Conservation (phyloP, 2,329 filamentous ascomycete genomes). For the Colletotrichum trifolii region DNA sequence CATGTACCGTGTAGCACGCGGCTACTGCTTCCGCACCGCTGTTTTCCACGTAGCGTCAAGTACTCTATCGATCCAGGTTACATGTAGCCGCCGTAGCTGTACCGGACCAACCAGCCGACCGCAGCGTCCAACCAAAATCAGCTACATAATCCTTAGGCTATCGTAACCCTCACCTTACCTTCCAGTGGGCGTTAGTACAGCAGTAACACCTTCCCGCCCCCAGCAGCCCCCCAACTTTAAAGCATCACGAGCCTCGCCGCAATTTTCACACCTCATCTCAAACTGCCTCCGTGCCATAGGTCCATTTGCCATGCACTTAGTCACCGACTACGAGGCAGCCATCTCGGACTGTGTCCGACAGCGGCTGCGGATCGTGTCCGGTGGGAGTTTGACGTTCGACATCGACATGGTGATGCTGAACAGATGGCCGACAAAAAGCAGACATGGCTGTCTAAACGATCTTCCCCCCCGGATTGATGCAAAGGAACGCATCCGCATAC, state of each 20-base stretch:
- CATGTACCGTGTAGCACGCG: no score
- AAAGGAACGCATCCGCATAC: no score
- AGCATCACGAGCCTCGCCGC: conserved; percentile 34
- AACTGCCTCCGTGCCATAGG: conserved; percentile 32
- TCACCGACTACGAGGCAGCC: conserved; percentile 10
- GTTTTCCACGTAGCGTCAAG: no score
- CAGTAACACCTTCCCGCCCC: no score
- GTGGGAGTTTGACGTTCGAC: conserved; percentile 6
- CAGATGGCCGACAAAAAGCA: no score
- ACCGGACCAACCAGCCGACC: conserved; percentile 9
- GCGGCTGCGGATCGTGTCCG: conserved; percentile 24
- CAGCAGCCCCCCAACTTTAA: conserved; percentile 20
- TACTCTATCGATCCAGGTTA: no score
- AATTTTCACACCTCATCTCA: conserved; percentile 35
- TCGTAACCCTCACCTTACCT: conserved; percentile 22
- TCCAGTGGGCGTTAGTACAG: conserved; percentile 1
- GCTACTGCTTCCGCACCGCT: no score
- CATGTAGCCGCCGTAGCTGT: no score
- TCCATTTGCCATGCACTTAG: conserved; percentile 27
- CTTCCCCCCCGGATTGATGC: no score
- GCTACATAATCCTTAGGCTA: conserved; percentile 36
- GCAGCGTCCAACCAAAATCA: conserved; percentile 31
- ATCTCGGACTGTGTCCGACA: conserved; percentile 13
- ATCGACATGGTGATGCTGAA: no score
- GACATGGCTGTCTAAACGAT: no score